phyloP scores from a whole-genome alignment of 345 rosid genomes.

The Sonneratia alba region DNA sequence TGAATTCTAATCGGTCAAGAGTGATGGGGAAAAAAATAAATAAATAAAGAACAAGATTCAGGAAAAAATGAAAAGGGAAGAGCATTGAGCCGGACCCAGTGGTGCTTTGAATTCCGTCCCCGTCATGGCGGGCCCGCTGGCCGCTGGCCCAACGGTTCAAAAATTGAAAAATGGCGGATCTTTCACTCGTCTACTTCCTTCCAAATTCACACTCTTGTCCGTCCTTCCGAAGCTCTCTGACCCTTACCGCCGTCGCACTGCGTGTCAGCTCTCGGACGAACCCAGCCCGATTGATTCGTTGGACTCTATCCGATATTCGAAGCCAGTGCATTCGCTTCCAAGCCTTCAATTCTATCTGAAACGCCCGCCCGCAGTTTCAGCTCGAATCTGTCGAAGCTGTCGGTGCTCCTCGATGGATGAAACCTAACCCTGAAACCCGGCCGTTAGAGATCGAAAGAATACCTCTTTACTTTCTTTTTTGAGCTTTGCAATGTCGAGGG shows the following conservation, averaged over 20 bases:
- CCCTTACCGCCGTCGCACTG: neutral
- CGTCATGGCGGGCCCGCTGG: neutral
- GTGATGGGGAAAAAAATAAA: too few species aligned
- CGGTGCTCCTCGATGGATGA: neutral
- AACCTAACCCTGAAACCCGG: neutral
- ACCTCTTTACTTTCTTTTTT: neutral
- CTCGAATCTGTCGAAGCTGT: neutral
- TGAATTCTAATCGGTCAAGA: too few species aligned
- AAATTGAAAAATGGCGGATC: conserved; percentile 18
- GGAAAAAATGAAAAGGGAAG: neutral
- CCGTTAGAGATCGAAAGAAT: neutral
- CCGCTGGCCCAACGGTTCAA: conserved; percentile 12
- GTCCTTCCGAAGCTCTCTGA: neutral
- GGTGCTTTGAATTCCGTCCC: neutral
- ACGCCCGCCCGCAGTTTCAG: neutral
- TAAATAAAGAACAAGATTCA: too few species aligned
- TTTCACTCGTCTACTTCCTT: neutral
- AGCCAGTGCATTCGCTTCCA: neutral
- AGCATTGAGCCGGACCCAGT: neutral
- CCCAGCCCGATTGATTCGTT: neutral
- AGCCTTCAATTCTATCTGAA: neutral
- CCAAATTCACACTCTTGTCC: neutral
- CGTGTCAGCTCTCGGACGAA: neutral
- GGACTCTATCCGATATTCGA: neutral
- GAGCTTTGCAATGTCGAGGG: conserved; percentile 28